phyloP scores from a whole-genome alignment of 2,329 filamentous ascomycete genomes.

The Fusarium cicatricum region DNA sequence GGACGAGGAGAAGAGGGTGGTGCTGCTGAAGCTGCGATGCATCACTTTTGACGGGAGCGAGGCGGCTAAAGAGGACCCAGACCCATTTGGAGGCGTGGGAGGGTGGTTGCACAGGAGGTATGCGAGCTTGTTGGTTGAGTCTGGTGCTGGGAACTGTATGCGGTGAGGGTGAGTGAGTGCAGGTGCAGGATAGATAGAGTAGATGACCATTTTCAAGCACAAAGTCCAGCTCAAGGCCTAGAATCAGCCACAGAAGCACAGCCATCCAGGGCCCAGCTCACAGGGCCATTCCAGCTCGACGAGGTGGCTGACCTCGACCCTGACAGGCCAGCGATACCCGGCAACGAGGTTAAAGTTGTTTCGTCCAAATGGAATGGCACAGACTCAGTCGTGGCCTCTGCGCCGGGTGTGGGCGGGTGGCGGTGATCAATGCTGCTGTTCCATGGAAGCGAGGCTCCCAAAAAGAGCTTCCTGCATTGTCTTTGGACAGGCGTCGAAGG shows the following conservation, averaged over 20 bases:
- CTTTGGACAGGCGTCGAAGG: too few relatives aligned
- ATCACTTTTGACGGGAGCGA: conserved; percentile 29
- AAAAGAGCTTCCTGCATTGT: conserved; percentile 10
- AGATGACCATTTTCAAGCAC: too few relatives aligned
- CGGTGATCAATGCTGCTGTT: neutral
- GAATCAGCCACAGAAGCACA: too few relatives aligned
- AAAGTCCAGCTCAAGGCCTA: too few relatives aligned
- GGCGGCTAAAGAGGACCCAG: conserved; percentile 13
- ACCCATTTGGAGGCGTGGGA: conserved; percentile 25
- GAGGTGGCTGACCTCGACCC: too few relatives aligned
- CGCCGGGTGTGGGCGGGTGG: neutral
- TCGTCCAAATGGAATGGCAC: neutral
- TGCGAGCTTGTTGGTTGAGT: conserved; percentile 26
- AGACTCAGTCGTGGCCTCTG: neutral
- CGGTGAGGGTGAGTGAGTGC: neutral
- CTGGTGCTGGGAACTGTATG: conserved; percentile 32
- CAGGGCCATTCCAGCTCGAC: too few relatives aligned
- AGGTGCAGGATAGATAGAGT: neutral
- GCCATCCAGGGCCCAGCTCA: too few relatives aligned
- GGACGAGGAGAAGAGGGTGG: neutral
- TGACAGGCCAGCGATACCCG: neutral
- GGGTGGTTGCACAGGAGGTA: conserved; percentile 34
- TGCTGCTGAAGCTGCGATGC: conserved; percentile 6
- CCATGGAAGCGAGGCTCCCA: neutral
- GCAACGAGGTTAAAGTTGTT: conserved; percentile 17